phyloP scores from a whole-genome alignment of 345 rosid genomes.

The Pugionium dolabratum region DNA sequence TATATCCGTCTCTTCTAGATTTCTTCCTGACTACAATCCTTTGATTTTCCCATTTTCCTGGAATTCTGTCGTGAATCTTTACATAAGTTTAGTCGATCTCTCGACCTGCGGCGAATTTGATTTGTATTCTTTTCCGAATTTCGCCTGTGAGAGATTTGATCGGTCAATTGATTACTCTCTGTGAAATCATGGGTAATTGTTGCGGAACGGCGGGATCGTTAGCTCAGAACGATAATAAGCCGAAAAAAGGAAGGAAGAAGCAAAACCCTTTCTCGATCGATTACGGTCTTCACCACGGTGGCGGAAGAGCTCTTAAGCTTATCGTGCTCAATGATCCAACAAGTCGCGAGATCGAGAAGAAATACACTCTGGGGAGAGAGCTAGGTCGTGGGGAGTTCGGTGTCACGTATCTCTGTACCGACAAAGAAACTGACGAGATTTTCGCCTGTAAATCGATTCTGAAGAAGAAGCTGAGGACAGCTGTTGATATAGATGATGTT shows the following conservation, averaged over 20 bases:
- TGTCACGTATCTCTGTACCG: conserved; percentile 79
- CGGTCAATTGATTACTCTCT: not conserved
- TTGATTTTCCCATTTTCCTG: conserved; percentile 3
- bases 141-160: not conserved
- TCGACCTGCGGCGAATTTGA: not conserved
- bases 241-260: conserved; percentile 52
- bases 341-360: conserved; percentile 63
- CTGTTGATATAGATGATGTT: conserved; percentile 48
- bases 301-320: conserved; percentile 47
- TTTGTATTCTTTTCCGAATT: conserved; percentile 5
- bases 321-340: conserved; percentile 72
- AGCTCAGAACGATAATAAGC: conserved; percentile 39
- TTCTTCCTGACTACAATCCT: not conserved
- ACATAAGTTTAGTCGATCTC: conserved; percentile 18
- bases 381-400: conserved; percentile 99
- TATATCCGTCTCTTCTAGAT: conserved; percentile 3
- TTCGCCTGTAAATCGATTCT: conserved; percentile 88
- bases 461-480: conserved; percentile 29
- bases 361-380: conserved; percentile 78
- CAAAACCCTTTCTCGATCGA: conserved; percentile 73
- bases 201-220: conserved; percentile 56
- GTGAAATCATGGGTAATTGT: conserved; percentile 79
- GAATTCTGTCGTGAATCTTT: not conserved
- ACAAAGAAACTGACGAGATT: conserved; percentile 51
- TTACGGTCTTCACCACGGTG: conserved; percentile 47